Evolutionary conservation across 805 yeast genomes (phyloP).

Genomic region (Cyberlindnera bimundalis): DNA sequence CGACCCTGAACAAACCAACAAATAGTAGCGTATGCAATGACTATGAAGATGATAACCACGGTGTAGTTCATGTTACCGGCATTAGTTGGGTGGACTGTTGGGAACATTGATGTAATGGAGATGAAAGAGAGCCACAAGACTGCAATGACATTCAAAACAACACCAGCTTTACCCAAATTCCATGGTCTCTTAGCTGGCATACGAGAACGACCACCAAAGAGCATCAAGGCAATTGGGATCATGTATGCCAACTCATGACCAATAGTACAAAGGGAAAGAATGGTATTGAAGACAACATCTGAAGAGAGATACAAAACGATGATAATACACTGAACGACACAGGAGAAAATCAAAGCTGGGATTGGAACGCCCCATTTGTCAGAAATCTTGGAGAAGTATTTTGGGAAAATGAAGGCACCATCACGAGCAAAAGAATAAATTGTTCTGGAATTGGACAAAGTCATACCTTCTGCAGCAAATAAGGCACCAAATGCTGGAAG

Average conservation of each 20-base stretch:
- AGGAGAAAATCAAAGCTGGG: constrained; percentile 28
- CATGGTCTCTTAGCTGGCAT: constrained; percentile 25
- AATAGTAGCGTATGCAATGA: constrained; percentile 23
- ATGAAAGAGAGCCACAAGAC: constrained; percentile 24
- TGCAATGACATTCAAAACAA: constrained; percentile 20
- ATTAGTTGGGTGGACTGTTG: constrained; percentile 24
- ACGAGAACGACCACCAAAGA: constrained; percentile 25
- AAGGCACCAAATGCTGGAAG: constrained; percentile 26
- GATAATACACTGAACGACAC: constrained; percentile 26
- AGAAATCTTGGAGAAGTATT: constrained; percentile 27
- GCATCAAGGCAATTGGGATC: constrained; percentile 30
- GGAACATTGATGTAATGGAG: constrained; percentile 27
- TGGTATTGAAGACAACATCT: constrained; percentile 32
- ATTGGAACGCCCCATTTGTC: constrained; percentile 29
- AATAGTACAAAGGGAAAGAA: constrained; percentile 31
- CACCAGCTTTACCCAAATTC: constrained; percentile 26
- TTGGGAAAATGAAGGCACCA: constrained; percentile 34
- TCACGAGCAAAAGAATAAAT: constrained; percentile 35
- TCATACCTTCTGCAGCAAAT: constrained; percentile 29
- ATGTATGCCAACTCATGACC: constrained; percentile 32
- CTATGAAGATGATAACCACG: constrained; percentile 26
- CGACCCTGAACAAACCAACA: constrained; percentile 27
- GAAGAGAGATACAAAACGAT: constrained; percentile 31
- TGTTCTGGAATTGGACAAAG: constrained; percentile 33
- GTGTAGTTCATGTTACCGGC: constrained; percentile 29